Evolutionary conservation across 2,329 filamentous ascomycete species (phyloP), one percentile per base, ranked within the genome.

Genomic region (Biscogniauxia sp.): DNA sequence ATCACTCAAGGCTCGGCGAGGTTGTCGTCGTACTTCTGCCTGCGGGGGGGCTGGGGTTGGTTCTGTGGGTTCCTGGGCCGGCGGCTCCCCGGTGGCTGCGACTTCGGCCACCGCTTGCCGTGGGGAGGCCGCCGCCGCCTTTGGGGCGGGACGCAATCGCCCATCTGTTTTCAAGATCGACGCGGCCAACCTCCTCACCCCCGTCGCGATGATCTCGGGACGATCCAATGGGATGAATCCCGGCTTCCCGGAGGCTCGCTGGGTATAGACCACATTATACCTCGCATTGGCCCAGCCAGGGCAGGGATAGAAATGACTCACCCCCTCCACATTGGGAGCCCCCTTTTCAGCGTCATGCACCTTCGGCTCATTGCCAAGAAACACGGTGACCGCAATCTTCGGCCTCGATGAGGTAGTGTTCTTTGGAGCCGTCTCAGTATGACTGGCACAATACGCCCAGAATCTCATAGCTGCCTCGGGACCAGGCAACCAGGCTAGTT

Each of bases 401-500:
- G 79, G 76, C 63, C 74, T 80, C 1, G 59, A 53, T 1, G 41
- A 28, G 28, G 58, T 63, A 26, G 61, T 64, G 32, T 65, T 70
- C 60, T 70, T 62, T 26, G 69, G 66, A 3, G 58, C 57, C 1
- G 68, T 68, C 51, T 77, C 74, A 7, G 68, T 63, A 45, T 78
- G 72, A n/a, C 73, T 71, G 17, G 74, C 72, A 49, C 78, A 80
- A 41, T 78, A 72, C 6, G 82, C 77, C 82, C 81, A 85, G 59
- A 82, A 88, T 25, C 86, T 76, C 66, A 88, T 73, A 2, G 80
- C 81, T 1, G 81, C 81, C 68, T 90, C 87, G 0, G 86, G 86
- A 0, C 87, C 88, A 0, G 88, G 87, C 0, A 90, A 73, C 88
- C 88, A 90, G 20, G 86, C 82, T 26, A 89, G 74, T 70, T 85